Evolutionary conservation across 495 filamentous ascomycete species (phyloP).

Genomic region (Neurospora sp.): DNA sequence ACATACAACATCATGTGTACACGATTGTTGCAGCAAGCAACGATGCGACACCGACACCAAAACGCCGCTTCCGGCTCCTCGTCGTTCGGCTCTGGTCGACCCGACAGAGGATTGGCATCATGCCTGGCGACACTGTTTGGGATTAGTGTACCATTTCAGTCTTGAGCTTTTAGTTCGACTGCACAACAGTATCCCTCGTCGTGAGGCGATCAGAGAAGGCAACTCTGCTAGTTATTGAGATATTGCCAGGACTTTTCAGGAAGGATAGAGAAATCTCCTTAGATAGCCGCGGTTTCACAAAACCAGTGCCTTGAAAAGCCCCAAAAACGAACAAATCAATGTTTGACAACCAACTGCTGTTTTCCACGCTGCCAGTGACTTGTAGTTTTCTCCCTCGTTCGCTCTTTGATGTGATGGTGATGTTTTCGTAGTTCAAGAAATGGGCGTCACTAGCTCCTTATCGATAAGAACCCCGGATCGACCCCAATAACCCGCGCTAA

Average conservation of each 20-base stretch:
- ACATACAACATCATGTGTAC: background rate
- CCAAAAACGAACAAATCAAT: background rate
- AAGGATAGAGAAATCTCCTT: background rate
- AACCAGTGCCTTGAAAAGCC: background rate
- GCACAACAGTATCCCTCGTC: background rate
- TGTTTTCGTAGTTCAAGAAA: background rate
- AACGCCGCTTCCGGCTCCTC: background rate
- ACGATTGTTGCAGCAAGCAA: background rate
- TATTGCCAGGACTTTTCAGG: background rate
- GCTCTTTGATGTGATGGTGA: background rate
- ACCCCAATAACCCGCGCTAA: conserved; percentile 16
- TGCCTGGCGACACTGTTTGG: background rate
- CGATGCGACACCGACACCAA: background rate
- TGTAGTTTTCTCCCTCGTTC: background rate
- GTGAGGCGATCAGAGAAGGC: background rate
- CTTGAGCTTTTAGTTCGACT: background rate
- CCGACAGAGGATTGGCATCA: background rate
- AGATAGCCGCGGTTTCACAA: background rate
- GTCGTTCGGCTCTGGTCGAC: background rate
- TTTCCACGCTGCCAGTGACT: background rate
- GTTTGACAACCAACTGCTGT: background rate
- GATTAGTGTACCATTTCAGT: background rate
- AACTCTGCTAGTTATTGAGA: background rate
- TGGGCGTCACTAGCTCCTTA: conserved; percentile 10
- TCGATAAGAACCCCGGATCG: conserved; percentile 22